A percentile compares a stretch with the other conserved stretches of the same genome.
Conservation (phyloP, 2,329 filamentous ascomycete genomes). For the Colletotrichum ledebouriae region DNA sequence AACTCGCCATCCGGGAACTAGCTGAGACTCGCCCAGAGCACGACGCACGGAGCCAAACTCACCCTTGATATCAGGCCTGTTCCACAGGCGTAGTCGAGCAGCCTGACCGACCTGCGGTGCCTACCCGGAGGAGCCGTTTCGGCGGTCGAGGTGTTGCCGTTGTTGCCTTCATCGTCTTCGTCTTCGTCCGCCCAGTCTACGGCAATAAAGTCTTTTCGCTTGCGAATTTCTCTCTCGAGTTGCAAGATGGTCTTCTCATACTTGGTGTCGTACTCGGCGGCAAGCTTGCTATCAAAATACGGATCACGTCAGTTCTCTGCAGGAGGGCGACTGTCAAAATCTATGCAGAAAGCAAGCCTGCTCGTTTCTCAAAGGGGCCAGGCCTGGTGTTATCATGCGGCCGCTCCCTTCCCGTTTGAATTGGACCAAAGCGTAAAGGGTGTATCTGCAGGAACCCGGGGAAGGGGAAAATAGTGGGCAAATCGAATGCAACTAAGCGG, state of each 20-base stretch:
- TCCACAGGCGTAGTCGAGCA: slow-evolving; percentile 84
- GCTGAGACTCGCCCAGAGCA: slow-evolving; percentile 4
- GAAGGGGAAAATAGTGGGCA: slow-evolving; percentile 1
- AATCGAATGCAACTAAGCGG: not conserved
- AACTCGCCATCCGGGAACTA: no score
- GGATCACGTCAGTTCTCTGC: not conserved
- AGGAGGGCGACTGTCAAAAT: not conserved
- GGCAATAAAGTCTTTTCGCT: slow-evolving; percentile 71
- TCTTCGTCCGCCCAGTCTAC: slow-evolving; percentile 65
- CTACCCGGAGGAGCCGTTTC: slow-evolving; percentile 10
- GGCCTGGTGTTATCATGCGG: not conserved
- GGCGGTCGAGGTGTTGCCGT: slow-evolving; percentile 46
- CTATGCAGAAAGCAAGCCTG: no score
- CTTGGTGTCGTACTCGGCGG: slow-evolving; percentile 68
- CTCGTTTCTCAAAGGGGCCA: not conserved
- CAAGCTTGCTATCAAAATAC: slow-evolving; percentile 59
- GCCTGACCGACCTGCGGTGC: slow-evolving; percentile 54
- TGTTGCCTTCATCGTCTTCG: slow-evolving; percentile 51
- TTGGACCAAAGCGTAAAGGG: slow-evolving; percentile 1
- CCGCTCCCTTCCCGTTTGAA: not conserved
- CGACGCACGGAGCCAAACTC: slow-evolving; percentile 45
- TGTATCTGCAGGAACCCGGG: slow-evolving; percentile 40
- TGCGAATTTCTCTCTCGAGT: slow-evolving; percentile 67
- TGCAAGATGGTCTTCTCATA: slow-evolving; percentile 66
- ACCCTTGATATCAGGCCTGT: slow-evolving; percentile 76